A percentile compares a stretch with the other conserved stretches of the same genome.
phyloP scores from a whole-genome alignment of 106 monocot genomes.

The Allium sativum region DNA sequence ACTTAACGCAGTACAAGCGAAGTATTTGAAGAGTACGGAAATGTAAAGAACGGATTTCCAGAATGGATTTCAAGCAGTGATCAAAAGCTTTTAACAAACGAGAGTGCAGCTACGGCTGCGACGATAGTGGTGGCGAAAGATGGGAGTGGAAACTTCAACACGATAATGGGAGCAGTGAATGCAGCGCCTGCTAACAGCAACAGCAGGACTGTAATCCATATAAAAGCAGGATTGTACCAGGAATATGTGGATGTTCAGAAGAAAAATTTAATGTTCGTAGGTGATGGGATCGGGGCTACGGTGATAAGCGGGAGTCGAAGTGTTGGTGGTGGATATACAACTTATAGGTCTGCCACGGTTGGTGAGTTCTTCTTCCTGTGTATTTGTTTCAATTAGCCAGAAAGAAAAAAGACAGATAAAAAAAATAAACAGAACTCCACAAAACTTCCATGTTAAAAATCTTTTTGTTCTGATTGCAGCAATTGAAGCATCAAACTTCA shows the following conservation, averaged over 20 bases:
- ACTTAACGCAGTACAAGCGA: background rate
- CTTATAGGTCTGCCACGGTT: constrained; percentile 41
- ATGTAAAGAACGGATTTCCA: background rate
- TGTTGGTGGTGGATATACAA: constrained; percentile 33
- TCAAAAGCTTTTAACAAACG: background rate
- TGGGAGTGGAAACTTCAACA: constrained; percentile 43
- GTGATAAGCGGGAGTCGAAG: constrained; percentile 33
- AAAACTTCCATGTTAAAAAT: background rate
- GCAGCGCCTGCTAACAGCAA: constrained; percentile 31
- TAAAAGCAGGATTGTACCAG: constrained; percentile 41
- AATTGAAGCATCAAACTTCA: background rate
- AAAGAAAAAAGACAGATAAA: too few relatives aligned
- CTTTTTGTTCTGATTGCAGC: constrained; percentile 1
- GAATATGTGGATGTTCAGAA: constrained; percentile 41
- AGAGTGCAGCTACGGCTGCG: background rate
- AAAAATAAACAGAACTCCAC: background rate
- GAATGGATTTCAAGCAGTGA: background rate
- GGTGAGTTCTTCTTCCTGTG: background rate
- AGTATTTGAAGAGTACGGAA: background rate
- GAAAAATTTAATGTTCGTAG: constrained; percentile 40
- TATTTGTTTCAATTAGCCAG: background rate
- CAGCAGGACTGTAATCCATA: constrained; percentile 30
- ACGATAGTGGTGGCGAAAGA: constrained; percentile 31
- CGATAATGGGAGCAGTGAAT: constrained; percentile 26
- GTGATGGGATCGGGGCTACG: constrained; percentile 43